phyloP scores from a whole-genome alignment of 2,329 filamentous ascomycete species.

The Ascomycota sp. region DNA sequence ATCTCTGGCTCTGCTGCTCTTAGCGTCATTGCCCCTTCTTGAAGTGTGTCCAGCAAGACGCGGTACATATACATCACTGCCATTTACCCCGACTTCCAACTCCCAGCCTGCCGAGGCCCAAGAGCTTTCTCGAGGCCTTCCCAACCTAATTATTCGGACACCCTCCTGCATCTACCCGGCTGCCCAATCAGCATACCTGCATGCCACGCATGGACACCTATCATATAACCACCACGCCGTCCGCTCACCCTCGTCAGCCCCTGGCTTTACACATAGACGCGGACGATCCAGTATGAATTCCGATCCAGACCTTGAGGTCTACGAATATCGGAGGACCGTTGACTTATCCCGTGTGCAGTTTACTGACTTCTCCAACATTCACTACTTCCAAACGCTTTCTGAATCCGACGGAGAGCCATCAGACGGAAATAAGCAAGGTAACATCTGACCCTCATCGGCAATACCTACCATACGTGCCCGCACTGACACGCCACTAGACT shows the following conservation, averaged over 20 bases:
- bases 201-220: constrained; percentile 12
- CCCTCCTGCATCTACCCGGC: constrained; percentile 12
- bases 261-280: constrained; percentile 7
- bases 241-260: constrained; percentile 6
- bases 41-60: too few species aligned
- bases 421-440: constrained; percentile 3
- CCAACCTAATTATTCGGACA: background rate
- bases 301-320: constrained; percentile 14
- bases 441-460: constrained; percentile 1
- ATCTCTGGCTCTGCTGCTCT: too few species aligned
- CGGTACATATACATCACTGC: too few species aligned
- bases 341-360: constrained; percentile 17
- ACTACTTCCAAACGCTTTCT: constrained; percentile 16
- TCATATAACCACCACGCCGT: constrained; percentile 12
- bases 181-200: constrained; percentile 8
- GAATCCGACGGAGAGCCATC: constrained; percentile 18
- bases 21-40: too few species aligned
- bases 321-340: constrained; percentile 17
- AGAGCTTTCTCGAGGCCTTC: constrained; percentile 2
- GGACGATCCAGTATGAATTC: constrained; percentile 20
- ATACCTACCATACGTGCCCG: background rate
- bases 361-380: constrained; percentile 20
- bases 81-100: background rate
- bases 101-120: constrained; percentile 4
- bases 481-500: background rate